phyloP scores from a whole-genome alignment of 345 rosid species.

The Eucalyptus globulus region DNA sequence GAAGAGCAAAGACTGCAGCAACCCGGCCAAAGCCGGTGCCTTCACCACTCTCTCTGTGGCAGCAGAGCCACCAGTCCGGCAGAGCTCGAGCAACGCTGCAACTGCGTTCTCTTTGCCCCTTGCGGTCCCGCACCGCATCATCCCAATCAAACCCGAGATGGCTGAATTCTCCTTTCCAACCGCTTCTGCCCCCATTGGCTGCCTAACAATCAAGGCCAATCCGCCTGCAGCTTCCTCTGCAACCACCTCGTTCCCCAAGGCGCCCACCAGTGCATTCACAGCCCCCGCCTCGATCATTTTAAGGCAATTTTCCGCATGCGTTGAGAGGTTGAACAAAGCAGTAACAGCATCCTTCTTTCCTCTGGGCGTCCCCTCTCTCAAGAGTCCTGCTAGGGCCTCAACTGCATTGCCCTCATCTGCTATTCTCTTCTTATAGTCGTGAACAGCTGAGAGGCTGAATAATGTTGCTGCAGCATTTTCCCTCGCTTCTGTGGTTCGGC shows the following conservation, averaged over 20 bases:
- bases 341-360: slow-evolving; percentile 97
- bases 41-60: slow-evolving; percentile 60
- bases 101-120: slow-evolving; percentile 96
- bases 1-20: slow-evolving; percentile 69
- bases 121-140: slow-evolving; percentile 91
- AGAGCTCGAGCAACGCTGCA: slow-evolving; percentile 85
- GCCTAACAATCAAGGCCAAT: slow-evolving; percentile 76
- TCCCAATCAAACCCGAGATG: slow-evolving; percentile 47
- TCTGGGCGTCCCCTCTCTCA: slow-evolving; percentile 64
- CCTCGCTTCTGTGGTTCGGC: slow-evolving; percentile 72
- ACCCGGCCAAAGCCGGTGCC: slow-evolving; percentile 71
- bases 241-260: slow-evolving; percentile 62
- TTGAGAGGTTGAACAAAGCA: slow-evolving; percentile 76
- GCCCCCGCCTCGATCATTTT: slow-evolving; percentile 83
- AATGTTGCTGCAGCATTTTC: slow-evolving; percentile 95
- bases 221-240: slow-evolving; percentile 94
- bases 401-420: slow-evolving; percentile 56
- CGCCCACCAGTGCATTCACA: slow-evolving; percentile 56
- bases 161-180: slow-evolving; percentile 71
- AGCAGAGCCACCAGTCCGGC: slow-evolving; percentile 67
- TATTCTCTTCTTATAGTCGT: slow-evolving; percentile 83
- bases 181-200: slow-evolving; percentile 63
- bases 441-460: slow-evolving; percentile 86
- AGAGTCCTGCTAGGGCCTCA: slow-evolving; percentile 60
- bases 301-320: slow-evolving; percentile 66